A percentile compares a stretch with the other conserved stretches of the same genome.
phyloP scores from a whole-genome alignment of 257 asterid species.

The Mitragyna speciosa region DNA sequence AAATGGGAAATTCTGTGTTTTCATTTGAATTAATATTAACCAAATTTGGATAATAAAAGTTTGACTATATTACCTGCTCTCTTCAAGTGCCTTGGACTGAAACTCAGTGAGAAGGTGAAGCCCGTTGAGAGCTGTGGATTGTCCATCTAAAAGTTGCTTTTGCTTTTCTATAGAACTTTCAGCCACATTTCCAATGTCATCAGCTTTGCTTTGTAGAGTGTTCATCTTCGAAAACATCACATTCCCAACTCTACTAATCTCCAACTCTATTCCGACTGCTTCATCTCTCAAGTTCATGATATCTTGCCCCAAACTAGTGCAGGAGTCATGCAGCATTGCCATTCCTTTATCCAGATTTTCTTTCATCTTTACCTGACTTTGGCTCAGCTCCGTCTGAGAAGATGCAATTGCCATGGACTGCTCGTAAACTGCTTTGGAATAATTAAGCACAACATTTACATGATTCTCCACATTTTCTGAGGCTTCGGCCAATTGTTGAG shows the following conservation, averaged over 20 bases:
- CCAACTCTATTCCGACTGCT: slow-evolving; percentile 63
- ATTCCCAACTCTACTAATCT: slow-evolving; percentile 67
- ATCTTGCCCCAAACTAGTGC: slow-evolving; percentile 50
- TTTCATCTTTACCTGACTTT: slow-evolving; percentile 66
- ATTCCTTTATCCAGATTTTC: slow-evolving; percentile 63
- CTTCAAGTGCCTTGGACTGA: slow-evolving; percentile 78
- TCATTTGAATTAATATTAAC: background rate
- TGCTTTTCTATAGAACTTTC: slow-evolving; percentile 73
- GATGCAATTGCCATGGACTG: slow-evolving; percentile 66
- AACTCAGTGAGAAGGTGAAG: slow-evolving; percentile 56
- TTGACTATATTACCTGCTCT: slow-evolving; percentile 54
- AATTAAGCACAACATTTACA: slow-evolving; percentile 50
- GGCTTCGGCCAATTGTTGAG: slow-evolving; percentile 51
- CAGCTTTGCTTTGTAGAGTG: slow-evolving; percentile 56
- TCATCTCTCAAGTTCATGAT: slow-evolving; percentile 51
- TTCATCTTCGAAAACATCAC: slow-evolving; percentile 63
- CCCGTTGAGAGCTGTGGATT: slow-evolving; percentile 61
- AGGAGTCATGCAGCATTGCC: slow-evolving; percentile 48
- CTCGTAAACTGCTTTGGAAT: slow-evolving; percentile 52
- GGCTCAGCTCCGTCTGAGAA: slow-evolving; percentile 56
- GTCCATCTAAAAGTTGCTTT: slow-evolving; percentile 64
- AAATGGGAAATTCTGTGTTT: background rate
- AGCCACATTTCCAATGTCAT: slow-evolving; percentile 59
- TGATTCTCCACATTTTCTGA: slow-evolving; percentile 54
- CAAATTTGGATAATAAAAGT: background rate